Base-by-base conservation (phyloP, 2,329 filamentous ascomycete genomes). In the Penicillium psychrosexuale region DNA sequence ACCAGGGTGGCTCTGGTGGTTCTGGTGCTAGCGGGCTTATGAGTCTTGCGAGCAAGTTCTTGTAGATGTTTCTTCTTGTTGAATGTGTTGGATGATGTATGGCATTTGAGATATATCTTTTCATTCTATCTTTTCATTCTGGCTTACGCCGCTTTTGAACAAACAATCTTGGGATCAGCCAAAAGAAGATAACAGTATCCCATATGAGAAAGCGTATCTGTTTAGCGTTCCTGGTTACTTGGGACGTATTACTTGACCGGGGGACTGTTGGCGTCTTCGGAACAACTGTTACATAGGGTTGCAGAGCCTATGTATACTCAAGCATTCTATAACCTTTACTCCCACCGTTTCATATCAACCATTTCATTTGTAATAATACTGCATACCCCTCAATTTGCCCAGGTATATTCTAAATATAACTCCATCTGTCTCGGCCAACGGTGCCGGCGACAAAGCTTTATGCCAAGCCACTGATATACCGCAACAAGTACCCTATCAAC, bases 41-140 rank as follows among this genome's bases (percentile, higher is more conserved):
- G 75, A 73, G 75, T 51, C 62, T 86, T 68, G 84, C 84, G 8
- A 80, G 79, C 69, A 87, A 87, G 73, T 86, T 88, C 69, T 61
- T 85, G 47, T 66, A 59, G n/a, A 42, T 40, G n/a, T 9, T 19
- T 36, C 13, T 19, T 24, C 5, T 15, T 2, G 6, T 34, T 22
- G 11, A 2, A 9, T 27, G 22, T 22, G 8, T 13, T 2, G 9
- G 34, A 11, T 37, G 17, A 8, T 27, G 4, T 3, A 22, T 24
- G 22, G 38, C 8, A 27, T 17, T 13, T 22, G 37, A 8, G 11
- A 13, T 40, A 2, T 40, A 1, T 40, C 1, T 40, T 9, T 40
- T 22, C 13, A 24, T 9, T 24, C 24, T 40, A 40, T 40, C 1
- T 40, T 9, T 40, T 22, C 13, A 24, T 9, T 24, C 24, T 40